Base-by-base conservation (phyloP, 352 stramenopile species). In the Globisporangium alternatum region DNA sequence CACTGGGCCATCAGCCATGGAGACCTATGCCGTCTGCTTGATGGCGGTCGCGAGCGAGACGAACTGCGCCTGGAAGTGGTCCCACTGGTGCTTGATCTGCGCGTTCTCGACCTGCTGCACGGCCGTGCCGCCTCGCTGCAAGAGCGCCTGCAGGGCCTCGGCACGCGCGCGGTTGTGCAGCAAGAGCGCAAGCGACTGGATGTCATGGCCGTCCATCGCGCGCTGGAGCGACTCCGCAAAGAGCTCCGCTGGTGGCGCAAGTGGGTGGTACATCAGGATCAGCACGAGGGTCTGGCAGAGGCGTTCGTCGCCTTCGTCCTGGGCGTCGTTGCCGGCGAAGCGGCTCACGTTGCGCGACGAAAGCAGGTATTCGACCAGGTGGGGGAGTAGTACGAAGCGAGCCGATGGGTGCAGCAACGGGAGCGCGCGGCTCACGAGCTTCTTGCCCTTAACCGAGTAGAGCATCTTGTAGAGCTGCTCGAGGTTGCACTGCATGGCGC, bases 211-310 rank as follows among this genome's bases (percentile, higher is more conserved):
- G n/a, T 64, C 60, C 55, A 95, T 67, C 0, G 80, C 80, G 28
- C 80, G 79, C 56, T 78, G 62, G 5, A 95, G 70, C 33, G 82
- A 90, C 47, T 89, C 78, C 0, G 80, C 78, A 12, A 95, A 74
- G 37, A 93, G 67, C 52, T 91, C 78, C 1, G 81, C 71, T 1
- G 84, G 71, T 22, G 83, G 82, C 8, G 83, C 69, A n/a, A 85
- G 82, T n/a, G 80, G 85, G 55, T 92, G 80, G 68, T 91, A 95
- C 30, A 92, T 72, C 48, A 95, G 66, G 63, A 87, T 85, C 6
- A 95, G 80, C 67, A 95, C 86, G 37, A 95, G 68, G 33, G 86
- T 89, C 67, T 95, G 83, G 48, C 82, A 90, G 13, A 95, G 61
- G 6, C 81, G 77, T 57, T 90, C 81, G 60, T 87, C 74, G 7